These are phyloP conservation scores for Phyllosticta citribraziliensis DNA, from an alignment of 2,329 filamentous ascomycete species.

Conservation along the genomic window DNA sequence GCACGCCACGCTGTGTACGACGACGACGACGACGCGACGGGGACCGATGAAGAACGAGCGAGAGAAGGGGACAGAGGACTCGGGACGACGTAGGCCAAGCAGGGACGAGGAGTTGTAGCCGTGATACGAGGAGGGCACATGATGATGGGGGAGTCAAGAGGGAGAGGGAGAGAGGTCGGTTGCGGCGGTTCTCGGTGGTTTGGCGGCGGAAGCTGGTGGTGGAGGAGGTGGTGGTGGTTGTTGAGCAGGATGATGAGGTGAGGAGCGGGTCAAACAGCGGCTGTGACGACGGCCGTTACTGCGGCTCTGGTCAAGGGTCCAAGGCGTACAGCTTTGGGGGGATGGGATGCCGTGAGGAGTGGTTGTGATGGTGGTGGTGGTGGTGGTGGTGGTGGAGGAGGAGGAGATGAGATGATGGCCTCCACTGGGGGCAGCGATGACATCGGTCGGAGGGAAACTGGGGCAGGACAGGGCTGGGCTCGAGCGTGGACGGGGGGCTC, in stretches of 20 bases:
- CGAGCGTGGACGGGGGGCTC: neutral
- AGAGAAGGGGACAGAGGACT: neutral
- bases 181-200: neutral
- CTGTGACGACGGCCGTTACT: neutral
- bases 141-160: neutral
- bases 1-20: neutral
- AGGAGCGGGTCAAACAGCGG: neutral
- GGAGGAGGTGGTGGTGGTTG: neutral
- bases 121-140: slow-evolving; percentile 9
- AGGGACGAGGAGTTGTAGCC: neutral
- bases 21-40: neutral
- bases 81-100: slow-evolving; percentile 6
- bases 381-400: neutral
- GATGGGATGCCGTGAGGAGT: neutral
- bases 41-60: neutral
- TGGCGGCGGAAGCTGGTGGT: neutral
- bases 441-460: too few relatives aligned
- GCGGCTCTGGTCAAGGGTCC: slow-evolving; percentile 9
- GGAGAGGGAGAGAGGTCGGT: too few relatives aligned
- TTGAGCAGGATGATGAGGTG: neutral
- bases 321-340: slow-evolving; percentile 3
- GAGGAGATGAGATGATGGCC: too few relatives aligned
- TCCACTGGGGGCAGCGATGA: too few relatives aligned
- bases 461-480: too few relatives aligned
- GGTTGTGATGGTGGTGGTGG: neutral